These are phyloP conservation scores for Pseudocercospora macadamiae DNA, from an alignment of 2,329 filamentous ascomycete species.

Conservation along the genomic window DNA sequence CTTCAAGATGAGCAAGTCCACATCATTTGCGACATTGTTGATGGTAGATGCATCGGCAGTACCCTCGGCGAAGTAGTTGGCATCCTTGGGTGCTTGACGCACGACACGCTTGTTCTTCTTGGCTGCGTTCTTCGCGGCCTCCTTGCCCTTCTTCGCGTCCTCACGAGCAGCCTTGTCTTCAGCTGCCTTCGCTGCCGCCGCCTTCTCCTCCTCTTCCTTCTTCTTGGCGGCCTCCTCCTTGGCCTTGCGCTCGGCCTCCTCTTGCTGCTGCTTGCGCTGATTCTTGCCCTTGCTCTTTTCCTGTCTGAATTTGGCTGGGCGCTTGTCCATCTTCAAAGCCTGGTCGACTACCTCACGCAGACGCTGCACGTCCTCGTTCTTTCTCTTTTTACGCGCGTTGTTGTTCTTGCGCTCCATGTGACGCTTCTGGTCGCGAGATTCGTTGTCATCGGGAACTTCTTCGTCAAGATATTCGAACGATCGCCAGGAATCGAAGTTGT, in stretches of 20 bases:
- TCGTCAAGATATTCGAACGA: slow-evolving; percentile 98
- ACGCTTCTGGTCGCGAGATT: slow-evolving; percentile 98
- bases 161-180: slow-evolving; percentile 83
- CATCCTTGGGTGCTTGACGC: slow-evolving; percentile 91
- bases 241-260: slow-evolving; percentile 85
- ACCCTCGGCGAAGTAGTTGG: slow-evolving; percentile 82
- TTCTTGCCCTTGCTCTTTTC: slow-evolving; percentile 92
- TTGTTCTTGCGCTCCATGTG: slow-evolving; percentile 98
- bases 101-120: slow-evolving; percentile 99
- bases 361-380: slow-evolving; percentile 94
- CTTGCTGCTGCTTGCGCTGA: slow-evolving; percentile 87
- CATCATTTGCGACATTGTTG: slow-evolving; percentile 79
- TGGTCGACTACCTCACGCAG: slow-evolving; percentile 90
- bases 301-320: slow-evolving; percentile 96
- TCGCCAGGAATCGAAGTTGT: slow-evolving; percentile 98
- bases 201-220: slow-evolving; percentile 71
- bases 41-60: slow-evolving; percentile 78
- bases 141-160: slow-evolving; percentile 91
- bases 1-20: slow-evolving; percentile 84
- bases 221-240: slow-evolving; percentile 81
- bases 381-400: slow-evolving; percentile 98
- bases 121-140: slow-evolving; percentile 95
- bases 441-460: slow-evolving; percentile 97
- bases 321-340: slow-evolving; percentile 80
- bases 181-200: slow-evolving; percentile 79